These are phyloP conservation scores for Cryphonectria carpinicola DNA, from an alignment of 2,329 filamentous ascomycete genomes.

Conservation along the genomic window DNA sequence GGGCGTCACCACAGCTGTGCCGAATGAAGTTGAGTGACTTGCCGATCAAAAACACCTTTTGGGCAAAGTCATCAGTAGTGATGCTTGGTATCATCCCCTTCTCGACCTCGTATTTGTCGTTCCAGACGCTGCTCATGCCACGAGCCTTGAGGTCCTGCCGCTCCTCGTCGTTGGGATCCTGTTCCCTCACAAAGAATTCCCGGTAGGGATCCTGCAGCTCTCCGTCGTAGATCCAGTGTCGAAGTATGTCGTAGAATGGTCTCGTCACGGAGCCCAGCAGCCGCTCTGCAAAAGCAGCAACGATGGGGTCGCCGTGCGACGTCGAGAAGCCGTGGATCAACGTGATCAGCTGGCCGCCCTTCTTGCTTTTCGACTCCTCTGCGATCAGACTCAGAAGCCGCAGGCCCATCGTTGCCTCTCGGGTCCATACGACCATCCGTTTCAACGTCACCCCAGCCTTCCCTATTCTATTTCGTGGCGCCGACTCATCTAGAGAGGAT, in stretches of 20 bases:
- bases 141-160: constrained; percentile 54
- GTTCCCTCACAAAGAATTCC: constrained; percentile 94
- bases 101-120: constrained; percentile 92
- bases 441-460: constrained; percentile 93
- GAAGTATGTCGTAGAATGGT: constrained; percentile 95
- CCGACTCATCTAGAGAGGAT: constrained; percentile 69
- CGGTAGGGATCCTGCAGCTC: constrained; percentile 94
- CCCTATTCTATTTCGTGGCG: constrained; percentile 71
- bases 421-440: constrained; percentile 94
- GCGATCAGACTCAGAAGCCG: constrained; percentile 93
- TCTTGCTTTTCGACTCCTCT: constrained; percentile 81
- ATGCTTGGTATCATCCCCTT: constrained; percentile 89
- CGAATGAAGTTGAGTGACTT: constrained; percentile 98
- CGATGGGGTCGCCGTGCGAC: constrained; percentile 93
- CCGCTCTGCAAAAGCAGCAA: constrained; percentile 89
- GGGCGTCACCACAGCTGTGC: constrained; percentile 89
- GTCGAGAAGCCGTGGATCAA: constrained; percentile 92
- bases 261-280: constrained; percentile 84
- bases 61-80: constrained; percentile 89
- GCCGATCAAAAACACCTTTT: constrained; percentile 95
- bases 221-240: constrained; percentile 97
- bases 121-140: constrained; percentile 90
- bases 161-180: constrained; percentile 57
- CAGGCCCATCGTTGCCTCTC: constrained; percentile 94
- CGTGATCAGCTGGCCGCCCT: constrained; percentile 89